phyloP scores from a whole-genome alignment of 116 monocot species.

The Cymodocea nodosa region DNA sequence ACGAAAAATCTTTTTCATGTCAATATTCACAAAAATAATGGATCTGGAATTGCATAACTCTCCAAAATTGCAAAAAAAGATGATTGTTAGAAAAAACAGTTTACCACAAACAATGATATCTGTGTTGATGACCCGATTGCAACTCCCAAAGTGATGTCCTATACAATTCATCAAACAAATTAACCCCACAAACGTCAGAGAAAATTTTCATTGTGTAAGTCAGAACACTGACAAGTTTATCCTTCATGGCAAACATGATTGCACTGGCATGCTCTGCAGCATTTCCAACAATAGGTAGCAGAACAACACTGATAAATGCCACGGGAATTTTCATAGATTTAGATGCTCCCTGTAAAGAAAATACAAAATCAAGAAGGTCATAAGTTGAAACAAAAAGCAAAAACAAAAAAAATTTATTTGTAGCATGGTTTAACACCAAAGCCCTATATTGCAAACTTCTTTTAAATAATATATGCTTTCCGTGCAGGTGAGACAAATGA shows the following conservation, averaged over 20 bases:
- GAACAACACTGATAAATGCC: slow-evolving; percentile 19
- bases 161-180: not conserved
- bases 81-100: not conserved
- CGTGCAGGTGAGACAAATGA: too few relatives aligned
- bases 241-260: slow-evolving; percentile 21
- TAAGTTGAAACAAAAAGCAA: not conserved
- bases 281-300: slow-evolving; percentile 24
- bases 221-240: slow-evolving; percentile 15
- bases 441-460: too few relatives aligned
- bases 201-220: not conserved
- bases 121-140: slow-evolving; percentile 95
- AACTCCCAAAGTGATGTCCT: slow-evolving; percentile 94
- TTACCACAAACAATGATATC: slow-evolving; percentile 98
- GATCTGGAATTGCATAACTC: not conserved
- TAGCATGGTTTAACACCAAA: too few relatives aligned
- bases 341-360: slow-evolving; percentile 12
- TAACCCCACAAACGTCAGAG: not conserved
- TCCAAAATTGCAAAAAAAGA: not conserved
- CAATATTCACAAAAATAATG: not conserved
- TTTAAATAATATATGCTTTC: too few relatives aligned
- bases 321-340: slow-evolving; percentile 18
- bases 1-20: too few relatives aligned
- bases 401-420: not conserved
- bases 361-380: not conserved
- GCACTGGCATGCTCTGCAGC: slow-evolving; percentile 24